phyloP scores from a whole-genome alignment of 2,329 filamentous ascomycete genomes.

The Sporothrix inflata region DNA sequence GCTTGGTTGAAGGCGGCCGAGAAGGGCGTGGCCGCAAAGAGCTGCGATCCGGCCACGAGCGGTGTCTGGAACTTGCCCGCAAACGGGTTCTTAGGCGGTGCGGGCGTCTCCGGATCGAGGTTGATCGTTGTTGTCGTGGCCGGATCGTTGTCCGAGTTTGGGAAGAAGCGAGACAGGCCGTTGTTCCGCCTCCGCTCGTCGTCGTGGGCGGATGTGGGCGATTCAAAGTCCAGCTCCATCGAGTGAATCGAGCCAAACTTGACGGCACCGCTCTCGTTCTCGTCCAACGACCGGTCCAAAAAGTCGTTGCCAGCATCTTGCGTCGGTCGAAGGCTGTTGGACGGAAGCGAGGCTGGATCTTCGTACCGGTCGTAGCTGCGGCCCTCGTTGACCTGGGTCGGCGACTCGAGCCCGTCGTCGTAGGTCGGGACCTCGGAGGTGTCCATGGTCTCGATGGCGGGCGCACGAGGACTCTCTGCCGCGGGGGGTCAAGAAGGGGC shows the following conservation, averaged over 20 bases:
- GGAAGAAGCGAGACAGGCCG: slow-evolving; percentile 26
- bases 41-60: slow-evolving; percentile 51
- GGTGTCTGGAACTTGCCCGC: slow-evolving; percentile 42
- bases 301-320: slow-evolving; percentile 34
- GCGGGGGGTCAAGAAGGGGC: background rate
- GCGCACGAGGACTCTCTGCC: background rate
- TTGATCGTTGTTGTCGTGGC: background rate
- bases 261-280: slow-evolving; percentile 56
- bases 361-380: slow-evolving; percentile 57
- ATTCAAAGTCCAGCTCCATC: slow-evolving; percentile 46
- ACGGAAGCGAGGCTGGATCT: slow-evolving; percentile 29
- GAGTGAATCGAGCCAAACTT: slow-evolving; percentile 48
- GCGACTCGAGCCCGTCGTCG: slow-evolving; percentile 51
- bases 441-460: slow-evolving; percentile 26
- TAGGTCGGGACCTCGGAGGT: background rate
- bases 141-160: slow-evolving; percentile 27
- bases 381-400: slow-evolving; percentile 60
- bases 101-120: slow-evolving; percentile 53
- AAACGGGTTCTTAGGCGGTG: slow-evolving; percentile 54
- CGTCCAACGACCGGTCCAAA: slow-evolving; percentile 41
- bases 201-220: slow-evolving; percentile 20
- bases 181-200: background rate
- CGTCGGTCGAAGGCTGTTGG: slow-evolving; percentile 29
- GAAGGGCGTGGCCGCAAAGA: slow-evolving; percentile 59
- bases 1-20: slow-evolving; percentile 55